Conservation (phyloP, 1,284 basidiomycete species). For the Retiboletus flavoniger region DNA sequence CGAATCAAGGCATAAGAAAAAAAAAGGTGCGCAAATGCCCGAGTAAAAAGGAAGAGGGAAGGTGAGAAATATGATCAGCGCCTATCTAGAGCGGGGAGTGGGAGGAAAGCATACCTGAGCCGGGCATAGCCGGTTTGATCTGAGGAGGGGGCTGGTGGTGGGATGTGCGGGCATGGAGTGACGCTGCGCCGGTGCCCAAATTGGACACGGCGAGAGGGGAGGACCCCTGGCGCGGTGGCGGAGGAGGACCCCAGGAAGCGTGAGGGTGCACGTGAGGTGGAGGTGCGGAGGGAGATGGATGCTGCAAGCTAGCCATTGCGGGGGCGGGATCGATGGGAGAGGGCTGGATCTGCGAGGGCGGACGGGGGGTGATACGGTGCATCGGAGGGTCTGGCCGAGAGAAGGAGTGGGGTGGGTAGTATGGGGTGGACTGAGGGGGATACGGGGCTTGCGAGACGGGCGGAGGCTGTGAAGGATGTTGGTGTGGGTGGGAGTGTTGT, state of each 20-base stretch:
- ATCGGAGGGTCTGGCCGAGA: slow-evolving; percentile 27
- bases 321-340: slow-evolving; percentile 28
- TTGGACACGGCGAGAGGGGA: slow-evolving; percentile 29
- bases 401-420: slow-evolving; percentile 24
- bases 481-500: slow-evolving; percentile 13
- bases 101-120: slow-evolving; percentile 24
- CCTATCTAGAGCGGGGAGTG: neutral
- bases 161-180: slow-evolving; percentile 29
- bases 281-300: slow-evolving; percentile 29
- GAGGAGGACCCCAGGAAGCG: slow-evolving; percentile 32
- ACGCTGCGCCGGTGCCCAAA: slow-evolving; percentile 23
- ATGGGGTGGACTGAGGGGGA: slow-evolving; percentile 23
- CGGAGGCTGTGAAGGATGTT: slow-evolving; percentile 8
- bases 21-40: slow-evolving; percentile 9
- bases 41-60: neutral
- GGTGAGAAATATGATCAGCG: slow-evolving; percentile 17
- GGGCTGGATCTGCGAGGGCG: slow-evolving; percentile 22
- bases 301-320: slow-evolving; percentile 34
- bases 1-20: slow-evolving; percentile 1
- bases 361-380: slow-evolving; percentile 32
- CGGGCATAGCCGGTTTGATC: slow-evolving; percentile 35
- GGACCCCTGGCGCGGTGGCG: slow-evolving; percentile 33
- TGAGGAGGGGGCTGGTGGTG: slow-evolving; percentile 31
- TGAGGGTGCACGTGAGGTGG: slow-evolving; percentile 33
- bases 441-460: slow-evolving; percentile 12